A percentile compares a stretch with the other conserved stretches of the same genome.
phyloP scores from a whole-genome alignment of 169 alveolate species.

The Plasmodium falciparum region DNA sequence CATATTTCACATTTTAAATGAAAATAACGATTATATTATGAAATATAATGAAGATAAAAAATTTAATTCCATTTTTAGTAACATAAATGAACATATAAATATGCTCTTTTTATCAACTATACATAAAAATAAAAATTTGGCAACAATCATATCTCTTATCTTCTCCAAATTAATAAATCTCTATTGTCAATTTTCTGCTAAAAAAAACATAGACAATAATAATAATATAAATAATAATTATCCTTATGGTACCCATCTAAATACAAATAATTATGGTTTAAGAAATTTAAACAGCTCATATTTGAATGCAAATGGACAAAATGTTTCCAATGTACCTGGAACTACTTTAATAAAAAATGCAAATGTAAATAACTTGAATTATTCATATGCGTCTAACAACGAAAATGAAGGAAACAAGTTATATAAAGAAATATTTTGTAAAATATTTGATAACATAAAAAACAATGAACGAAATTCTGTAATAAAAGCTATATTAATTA shows the following conservation, averaged over 20 bases:
- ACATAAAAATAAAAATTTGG: conserved; percentile 76
- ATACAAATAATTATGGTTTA: conserved; percentile 45
- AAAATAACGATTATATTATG: conserved; percentile 77
- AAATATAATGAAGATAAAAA: conserved; percentile 77
- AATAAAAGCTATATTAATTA: conserved; percentile 66
- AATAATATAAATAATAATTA: conserved; percentile 32
- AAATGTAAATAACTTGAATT: conserved; percentile 56
- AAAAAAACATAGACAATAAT: conserved; percentile 23
- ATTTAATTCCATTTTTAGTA: conserved; percentile 74
- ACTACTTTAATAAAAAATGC: conserved; percentile 33
- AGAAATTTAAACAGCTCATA: conserved; percentile 71
- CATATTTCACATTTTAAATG: conserved; percentile 76
- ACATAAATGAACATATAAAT: conserved; percentile 75
- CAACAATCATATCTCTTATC: conserved; percentile 70
- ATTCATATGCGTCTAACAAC: conserved; percentile 74
- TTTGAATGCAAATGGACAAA: conserved; percentile 58
- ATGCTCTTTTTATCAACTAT: conserved; percentile 77
- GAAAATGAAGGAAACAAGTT: conserved; percentile 69
- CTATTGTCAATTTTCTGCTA: conserved; percentile 71
- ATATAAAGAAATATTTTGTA: conserved; percentile 66
- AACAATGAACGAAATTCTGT: conserved; percentile 67
- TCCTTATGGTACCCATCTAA: conserved; percentile 65
- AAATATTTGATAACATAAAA: conserved; percentile 71
- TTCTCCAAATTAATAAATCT: conserved; percentile 75
- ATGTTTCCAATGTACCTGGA: conserved; percentile 26